A percentile compares a stretch with the other conserved stretches of the same genome.
These are phyloP conservation scores for Ganoderma meredithae DNA, from an alignment of 1,284 basidiomycete genomes.

Conservation along the genomic window DNA sequence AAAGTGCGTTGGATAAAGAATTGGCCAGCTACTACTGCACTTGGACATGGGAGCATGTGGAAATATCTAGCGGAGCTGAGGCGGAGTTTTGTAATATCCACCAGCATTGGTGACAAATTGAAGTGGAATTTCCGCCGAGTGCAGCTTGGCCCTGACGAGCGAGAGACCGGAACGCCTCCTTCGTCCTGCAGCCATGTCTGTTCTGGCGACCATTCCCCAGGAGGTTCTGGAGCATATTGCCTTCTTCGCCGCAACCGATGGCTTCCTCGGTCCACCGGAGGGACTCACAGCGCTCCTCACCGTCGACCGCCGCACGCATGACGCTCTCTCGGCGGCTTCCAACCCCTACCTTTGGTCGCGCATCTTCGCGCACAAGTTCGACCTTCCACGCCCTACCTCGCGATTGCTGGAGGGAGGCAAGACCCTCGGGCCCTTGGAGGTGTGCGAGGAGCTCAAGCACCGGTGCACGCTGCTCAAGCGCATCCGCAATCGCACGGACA, in stretches of 20 bases:
- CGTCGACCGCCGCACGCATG: conserved; percentile 46
- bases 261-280: conserved; percentile 43
- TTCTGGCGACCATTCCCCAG: conserved; percentile 41
- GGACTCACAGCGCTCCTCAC: conserved; percentile 46
- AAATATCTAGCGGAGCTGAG: neutral
- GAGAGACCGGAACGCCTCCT: neutral
- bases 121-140: neutral
- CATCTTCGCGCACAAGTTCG: conserved; percentile 54
- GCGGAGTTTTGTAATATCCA: neutral
- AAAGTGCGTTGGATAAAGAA: too few species aligned
- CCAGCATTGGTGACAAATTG: neutral
- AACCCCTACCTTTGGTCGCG: conserved; percentile 54
- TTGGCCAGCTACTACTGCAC: too few species aligned
- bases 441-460: conserved; percentile 50
- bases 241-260: conserved; percentile 44
- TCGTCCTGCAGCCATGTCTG: conserved; percentile 19
- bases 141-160: neutral
- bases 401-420: conserved; percentile 36
- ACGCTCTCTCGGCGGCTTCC: conserved; percentile 42
- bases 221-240: conserved; percentile 53
- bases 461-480: conserved; percentile 62
- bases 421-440: conserved; percentile 34
- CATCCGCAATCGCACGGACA: conserved; percentile 53
- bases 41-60: neutral
- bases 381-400: conserved; percentile 40